A percentile compares a stretch with the other conserved stretches of the same genome.
These are phyloP conservation scores for Lasiosphaeria hispida DNA, from an alignment of 495 filamentous ascomycete species.

Conservation along the genomic window DNA sequence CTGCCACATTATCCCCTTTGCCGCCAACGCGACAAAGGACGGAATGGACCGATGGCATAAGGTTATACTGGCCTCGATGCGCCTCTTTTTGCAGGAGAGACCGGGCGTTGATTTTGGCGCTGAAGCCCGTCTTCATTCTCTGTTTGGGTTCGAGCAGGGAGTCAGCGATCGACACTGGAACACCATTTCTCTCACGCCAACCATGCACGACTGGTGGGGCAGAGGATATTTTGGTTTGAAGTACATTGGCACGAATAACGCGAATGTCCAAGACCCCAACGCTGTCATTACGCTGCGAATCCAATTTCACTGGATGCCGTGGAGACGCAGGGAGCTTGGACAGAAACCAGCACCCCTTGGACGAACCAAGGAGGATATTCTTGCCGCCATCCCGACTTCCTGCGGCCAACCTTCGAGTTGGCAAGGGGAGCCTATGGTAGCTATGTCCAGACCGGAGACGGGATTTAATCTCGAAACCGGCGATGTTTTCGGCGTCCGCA, in stretches of 20 bases:
- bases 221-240: conserved; percentile 12
- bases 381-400: conserved; percentile 6
- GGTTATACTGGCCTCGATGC: neutral
- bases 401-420: conserved; percentile 8
- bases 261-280: conserved; percentile 2
- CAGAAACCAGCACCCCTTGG: neutral
- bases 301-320: conserved; percentile 12
- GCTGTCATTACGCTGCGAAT: neutral
- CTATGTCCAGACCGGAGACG: conserved; percentile 8
- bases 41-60: neutral
- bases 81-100: neutral
- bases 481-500: conserved; percentile 5
- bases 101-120: neutral
- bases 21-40: conserved; percentile 8
- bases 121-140: conserved; percentile 2
- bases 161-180: conserved; percentile 14
- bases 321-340: neutral
- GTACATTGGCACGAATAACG: neutral
- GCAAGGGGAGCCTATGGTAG: conserved; percentile 8
- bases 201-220: conserved; percentile 11
- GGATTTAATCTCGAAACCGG: conserved; percentile 8
- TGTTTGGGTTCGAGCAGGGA: conserved; percentile 3
- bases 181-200: conserved; percentile 4
- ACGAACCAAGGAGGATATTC: conserved; percentile 6
- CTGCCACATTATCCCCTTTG: conserved; percentile 10